Conservation (phyloP, 768 basidiomycete genomes). For the Strobilomyces echinocephalus region DNA sequence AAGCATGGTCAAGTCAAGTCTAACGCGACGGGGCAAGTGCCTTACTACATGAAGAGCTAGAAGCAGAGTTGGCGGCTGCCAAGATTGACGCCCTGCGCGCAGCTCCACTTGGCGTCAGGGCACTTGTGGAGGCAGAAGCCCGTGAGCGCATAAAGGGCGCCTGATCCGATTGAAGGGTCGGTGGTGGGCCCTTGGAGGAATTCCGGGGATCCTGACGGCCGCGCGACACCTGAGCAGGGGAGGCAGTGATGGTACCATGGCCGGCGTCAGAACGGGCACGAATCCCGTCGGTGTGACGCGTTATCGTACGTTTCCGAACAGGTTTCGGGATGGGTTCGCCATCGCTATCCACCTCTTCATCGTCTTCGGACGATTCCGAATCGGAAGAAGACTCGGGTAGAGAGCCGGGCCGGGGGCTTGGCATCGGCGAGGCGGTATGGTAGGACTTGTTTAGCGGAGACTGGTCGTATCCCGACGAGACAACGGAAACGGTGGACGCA, state of each 20-base stretch:
- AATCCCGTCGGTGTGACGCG: slow-evolving; percentile 13
- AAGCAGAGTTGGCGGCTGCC: slow-evolving; percentile 29
- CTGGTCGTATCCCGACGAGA: slow-evolving; percentile 16
- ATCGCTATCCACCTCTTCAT: slow-evolving; percentile 35
- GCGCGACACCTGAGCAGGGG: background rate
- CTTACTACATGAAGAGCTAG: slow-evolving; percentile 27
- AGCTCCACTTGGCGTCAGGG: slow-evolving; percentile 47
- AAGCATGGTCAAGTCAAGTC: background rate
- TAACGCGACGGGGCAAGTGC: background rate
- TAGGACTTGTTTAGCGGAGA: slow-evolving; percentile 11
- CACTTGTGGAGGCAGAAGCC: slow-evolving; percentile 57
- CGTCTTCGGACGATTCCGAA: slow-evolving; percentile 34
- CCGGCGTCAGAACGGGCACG: slow-evolving; percentile 18
- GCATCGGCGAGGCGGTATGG: slow-evolving; percentile 1
- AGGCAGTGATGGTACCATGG: slow-evolving; percentile 7
- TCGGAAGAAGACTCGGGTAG: slow-evolving; percentile 28
- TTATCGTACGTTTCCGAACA: slow-evolving; percentile 33
- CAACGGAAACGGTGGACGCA: slow-evolving; percentile 28
- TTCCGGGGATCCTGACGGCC: slow-evolving; percentile 6
- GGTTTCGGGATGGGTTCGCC: slow-evolving; percentile 32
- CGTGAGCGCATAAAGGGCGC: slow-evolving; percentile 30
- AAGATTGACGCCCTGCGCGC: slow-evolving; percentile 47
- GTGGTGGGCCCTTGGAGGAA: slow-evolving; percentile 28
- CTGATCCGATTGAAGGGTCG: slow-evolving; percentile 13
- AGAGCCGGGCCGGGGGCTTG: slow-evolving; percentile 10